phyloP scores from a whole-genome alignment of 2,329 filamentous ascomycete species.

The Chrysoporthe austroafricana region DNA sequence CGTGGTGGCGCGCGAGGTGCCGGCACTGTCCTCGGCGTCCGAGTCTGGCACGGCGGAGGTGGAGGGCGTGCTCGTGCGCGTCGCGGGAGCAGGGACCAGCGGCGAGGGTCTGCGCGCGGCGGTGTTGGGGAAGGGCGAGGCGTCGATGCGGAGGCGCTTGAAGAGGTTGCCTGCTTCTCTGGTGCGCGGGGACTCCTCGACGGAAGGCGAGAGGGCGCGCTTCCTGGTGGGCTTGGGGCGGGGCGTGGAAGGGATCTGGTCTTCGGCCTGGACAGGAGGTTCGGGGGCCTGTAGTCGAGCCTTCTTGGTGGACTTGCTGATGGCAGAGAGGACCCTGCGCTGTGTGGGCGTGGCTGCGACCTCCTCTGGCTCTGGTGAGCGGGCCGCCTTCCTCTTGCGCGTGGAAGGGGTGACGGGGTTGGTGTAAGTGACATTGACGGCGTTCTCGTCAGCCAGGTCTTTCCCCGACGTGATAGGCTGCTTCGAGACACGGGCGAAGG shows the following conservation, averaged over 20 bases:
- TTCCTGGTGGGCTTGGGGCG: slow-evolving; percentile 20
- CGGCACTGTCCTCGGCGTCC: slow-evolving; percentile 37
- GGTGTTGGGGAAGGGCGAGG: slow-evolving; percentile 37
- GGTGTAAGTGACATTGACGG: slow-evolving; percentile 32
- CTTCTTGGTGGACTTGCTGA: slow-evolving; percentile 22
- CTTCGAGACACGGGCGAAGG: slow-evolving; percentile 55
- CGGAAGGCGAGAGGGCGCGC: slow-evolving; percentile 30
- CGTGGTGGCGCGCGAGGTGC: slow-evolving; percentile 28
- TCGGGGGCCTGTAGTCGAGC: slow-evolving; percentile 23
- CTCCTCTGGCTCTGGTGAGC: slow-evolving; percentile 37
- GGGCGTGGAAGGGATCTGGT: slow-evolving; percentile 32
- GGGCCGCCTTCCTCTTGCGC: slow-evolving; percentile 41
- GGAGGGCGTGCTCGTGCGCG: slow-evolving; percentile 41
- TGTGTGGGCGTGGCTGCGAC: slow-evolving; percentile 1
- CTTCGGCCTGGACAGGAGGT: slow-evolving; percentile 19
- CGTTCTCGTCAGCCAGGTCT: slow-evolving; percentile 34
- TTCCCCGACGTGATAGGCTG: slow-evolving; percentile 34
- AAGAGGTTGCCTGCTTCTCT: slow-evolving; percentile 42
- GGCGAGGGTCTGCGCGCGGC: slow-evolving; percentile 36
- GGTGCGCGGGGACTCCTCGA: slow-evolving; percentile 32
- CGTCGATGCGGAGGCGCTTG: slow-evolving; percentile 46
- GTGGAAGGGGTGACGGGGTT: slow-evolving; percentile 36
- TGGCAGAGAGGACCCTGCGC: slow-evolving; percentile 5
- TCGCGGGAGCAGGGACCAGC: slow-evolving; percentile 17
- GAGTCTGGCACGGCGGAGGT: slow-evolving; percentile 45